These are phyloP conservation scores for Adansonia madagascariensis DNA, from an alignment of 441 rosid genomes.

Conservation along the genomic window DNA sequence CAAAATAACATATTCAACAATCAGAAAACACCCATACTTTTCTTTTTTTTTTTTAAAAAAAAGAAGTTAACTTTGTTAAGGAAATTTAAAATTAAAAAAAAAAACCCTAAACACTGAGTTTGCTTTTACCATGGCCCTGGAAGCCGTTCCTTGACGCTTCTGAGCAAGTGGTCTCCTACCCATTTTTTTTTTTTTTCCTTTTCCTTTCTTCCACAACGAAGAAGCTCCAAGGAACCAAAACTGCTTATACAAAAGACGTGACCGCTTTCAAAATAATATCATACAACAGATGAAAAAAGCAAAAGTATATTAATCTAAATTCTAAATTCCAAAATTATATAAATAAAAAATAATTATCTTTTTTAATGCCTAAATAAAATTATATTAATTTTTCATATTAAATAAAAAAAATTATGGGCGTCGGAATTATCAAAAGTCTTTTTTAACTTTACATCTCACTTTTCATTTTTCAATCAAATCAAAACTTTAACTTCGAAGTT, in stretches of 20 bases:
- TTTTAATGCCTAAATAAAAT: no score
- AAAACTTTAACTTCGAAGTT: no score
- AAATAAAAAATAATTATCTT: no score
- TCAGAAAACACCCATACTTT: not conserved
- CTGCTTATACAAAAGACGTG: not conserved
- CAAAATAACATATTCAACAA: not conserved
- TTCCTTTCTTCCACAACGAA: not conserved
- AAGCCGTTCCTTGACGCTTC: slow-evolving; percentile 11
- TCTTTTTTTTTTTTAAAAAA: not conserved
- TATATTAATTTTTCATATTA: no score
- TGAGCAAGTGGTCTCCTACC: slow-evolving; percentile 1
- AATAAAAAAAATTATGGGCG: no score
- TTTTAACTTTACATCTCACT: no score
- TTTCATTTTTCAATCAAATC: no score
- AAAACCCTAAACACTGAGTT: not conserved
- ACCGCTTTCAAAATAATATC: not conserved
- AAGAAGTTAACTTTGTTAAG: not conserved
- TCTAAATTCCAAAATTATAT: no score
- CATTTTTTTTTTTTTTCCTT: not conserved
- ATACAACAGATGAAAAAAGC: not conserved
- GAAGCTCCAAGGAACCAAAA: not conserved
- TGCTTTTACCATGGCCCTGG: not conserved
- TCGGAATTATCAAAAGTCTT: no score
- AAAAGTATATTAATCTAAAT: no score
- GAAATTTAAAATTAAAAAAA: not conserved